Evolutionary conservation across 345 rosid genomes (phyloP).

Genomic region (Dipteronia sinensis): DNA sequence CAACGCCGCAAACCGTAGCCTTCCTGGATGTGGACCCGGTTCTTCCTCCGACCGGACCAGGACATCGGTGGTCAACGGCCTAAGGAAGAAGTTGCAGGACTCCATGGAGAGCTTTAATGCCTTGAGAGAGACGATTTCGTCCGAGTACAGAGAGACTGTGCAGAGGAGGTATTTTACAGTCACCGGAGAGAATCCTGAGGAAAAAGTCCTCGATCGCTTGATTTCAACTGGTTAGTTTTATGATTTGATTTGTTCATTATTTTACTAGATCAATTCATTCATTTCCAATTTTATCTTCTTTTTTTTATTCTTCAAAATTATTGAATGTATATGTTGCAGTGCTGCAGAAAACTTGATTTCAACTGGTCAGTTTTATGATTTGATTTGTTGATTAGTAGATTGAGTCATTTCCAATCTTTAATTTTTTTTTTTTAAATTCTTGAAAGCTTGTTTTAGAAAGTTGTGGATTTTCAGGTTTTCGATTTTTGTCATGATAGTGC

Average conservation of each 20-base stretch:
- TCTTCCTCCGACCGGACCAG: slow-evolving; percentile 91
- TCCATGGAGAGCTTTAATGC: slow-evolving; percentile 78
- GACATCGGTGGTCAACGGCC: slow-evolving; percentile 77
- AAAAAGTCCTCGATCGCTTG: slow-evolving; percentile 65
- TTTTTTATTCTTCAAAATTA: too few species aligned
- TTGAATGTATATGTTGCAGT: too few species aligned
- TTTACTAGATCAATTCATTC: too few species aligned
- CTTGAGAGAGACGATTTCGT: slow-evolving; percentile 69
- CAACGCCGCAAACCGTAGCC: slow-evolving; percentile 72
- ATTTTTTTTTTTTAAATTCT: too few species aligned
- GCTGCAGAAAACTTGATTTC: slow-evolving; percentile 18
- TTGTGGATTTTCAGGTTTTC: too few species aligned
- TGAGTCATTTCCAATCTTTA: too few species aligned
- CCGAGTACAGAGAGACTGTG: slow-evolving; percentile 91
- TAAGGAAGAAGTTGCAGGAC: slow-evolving; percentile 91
- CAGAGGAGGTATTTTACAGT: slow-evolving; percentile 89
- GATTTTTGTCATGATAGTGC: neutral
- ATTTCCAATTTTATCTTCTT: too few species aligned
- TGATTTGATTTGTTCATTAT: neutral
- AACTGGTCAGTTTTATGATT: slow-evolving; percentile 51
- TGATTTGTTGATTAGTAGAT: neutral
- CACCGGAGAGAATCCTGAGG: slow-evolving; percentile 94
- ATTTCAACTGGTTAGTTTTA: slow-evolving; percentile 76
- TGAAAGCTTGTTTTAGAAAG: too few species aligned
- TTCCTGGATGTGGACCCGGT: slow-evolving; percentile 86